A percentile compares a stretch with the other conserved stretches of the same genome.
phyloP scores from a whole-genome alignment of 1,139 yeast species.

The Pichia sp. region DNA sequence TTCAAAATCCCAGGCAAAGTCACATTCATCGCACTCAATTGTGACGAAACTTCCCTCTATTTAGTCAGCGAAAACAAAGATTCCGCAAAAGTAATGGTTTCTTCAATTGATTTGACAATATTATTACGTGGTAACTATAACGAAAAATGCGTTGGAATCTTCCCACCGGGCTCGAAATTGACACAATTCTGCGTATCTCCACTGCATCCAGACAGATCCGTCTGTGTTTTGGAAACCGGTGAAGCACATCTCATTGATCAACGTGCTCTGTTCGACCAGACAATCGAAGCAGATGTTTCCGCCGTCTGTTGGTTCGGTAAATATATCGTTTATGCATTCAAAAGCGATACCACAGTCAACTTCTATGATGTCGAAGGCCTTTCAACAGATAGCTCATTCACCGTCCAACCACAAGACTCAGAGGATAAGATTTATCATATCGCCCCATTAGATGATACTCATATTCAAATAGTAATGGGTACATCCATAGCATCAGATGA shows the following conservation, averaged over 20 bases:
- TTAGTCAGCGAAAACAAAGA: conserved; percentile 5
- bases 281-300: conserved; percentile 7
- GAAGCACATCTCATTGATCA: conserved; percentile 9
- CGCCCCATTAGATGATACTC: conserved; percentile 7
- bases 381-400: too few species aligned
- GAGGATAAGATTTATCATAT: conserved; percentile 12
- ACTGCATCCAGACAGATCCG: neutral
- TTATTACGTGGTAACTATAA: conserved; percentile 14
- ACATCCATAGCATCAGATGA: conserved; percentile 8
- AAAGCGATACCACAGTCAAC: conserved; percentile 1
- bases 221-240: conserved; percentile 12
- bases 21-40: conserved; percentile 18
- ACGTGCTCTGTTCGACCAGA: neutral
- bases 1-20: conserved; percentile 17
- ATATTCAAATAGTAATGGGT: conserved; percentile 10
- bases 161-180: neutral
- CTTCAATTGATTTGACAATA: conserved; percentile 8
- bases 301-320: conserved; percentile 15
- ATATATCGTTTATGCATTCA: neutral
- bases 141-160: neutral
- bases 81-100: neutral
- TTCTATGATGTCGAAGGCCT: conserved; percentile 3
- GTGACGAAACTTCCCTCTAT: conserved; percentile 14
- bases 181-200: conserved; percentile 13
- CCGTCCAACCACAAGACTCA: too few species aligned